Evolutionary conservation across 768 basidiomycete species (phyloP).

Genomic region (Sarcomyxa edulis): DNA sequence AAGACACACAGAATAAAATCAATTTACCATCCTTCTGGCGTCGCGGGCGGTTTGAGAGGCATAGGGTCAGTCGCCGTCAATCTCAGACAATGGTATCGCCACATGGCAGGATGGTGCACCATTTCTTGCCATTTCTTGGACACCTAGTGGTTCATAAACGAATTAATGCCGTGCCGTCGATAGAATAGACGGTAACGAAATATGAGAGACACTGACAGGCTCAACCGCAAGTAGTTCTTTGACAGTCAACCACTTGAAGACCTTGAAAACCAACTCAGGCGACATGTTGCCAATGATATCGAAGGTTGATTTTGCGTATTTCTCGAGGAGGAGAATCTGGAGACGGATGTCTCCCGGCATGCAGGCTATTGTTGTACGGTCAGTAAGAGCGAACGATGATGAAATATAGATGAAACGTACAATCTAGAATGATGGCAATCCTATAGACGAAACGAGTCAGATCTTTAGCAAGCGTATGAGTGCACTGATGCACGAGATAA

Average conservation of each 20-base stretch:
- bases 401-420: slow-evolving; percentile 24
- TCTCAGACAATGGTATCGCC: slow-evolving; percentile 70
- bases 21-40: slow-evolving; percentile 69
- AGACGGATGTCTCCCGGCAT: slow-evolving; percentile 81
- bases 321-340: slow-evolving; percentile 80
- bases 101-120: slow-evolving; percentile 63
- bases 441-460: slow-evolving; percentile 20
- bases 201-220: slow-evolving; percentile 37
- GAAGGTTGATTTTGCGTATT: slow-evolving; percentile 77
- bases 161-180: slow-evolving; percentile 40
- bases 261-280: slow-evolving; percentile 55
- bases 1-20: not conserved
- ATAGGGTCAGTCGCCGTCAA: slow-evolving; percentile 71
- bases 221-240: slow-evolving; percentile 58
- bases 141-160: slow-evolving; percentile 34
- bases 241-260: slow-evolving; percentile 53
- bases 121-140: slow-evolving; percentile 39
- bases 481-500: not conserved
- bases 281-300: slow-evolving; percentile 75
- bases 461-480: slow-evolving; percentile 1
- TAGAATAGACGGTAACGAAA: slow-evolving; percentile 11
- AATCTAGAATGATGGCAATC: slow-evolving; percentile 60
- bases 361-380: slow-evolving; percentile 51
- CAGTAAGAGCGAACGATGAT: slow-evolving; percentile 8
- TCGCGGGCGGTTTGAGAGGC: slow-evolving; percentile 55